phyloP scores from a whole-genome alignment of 305 asterid genomes.

The Striga hermonthica region DNA sequence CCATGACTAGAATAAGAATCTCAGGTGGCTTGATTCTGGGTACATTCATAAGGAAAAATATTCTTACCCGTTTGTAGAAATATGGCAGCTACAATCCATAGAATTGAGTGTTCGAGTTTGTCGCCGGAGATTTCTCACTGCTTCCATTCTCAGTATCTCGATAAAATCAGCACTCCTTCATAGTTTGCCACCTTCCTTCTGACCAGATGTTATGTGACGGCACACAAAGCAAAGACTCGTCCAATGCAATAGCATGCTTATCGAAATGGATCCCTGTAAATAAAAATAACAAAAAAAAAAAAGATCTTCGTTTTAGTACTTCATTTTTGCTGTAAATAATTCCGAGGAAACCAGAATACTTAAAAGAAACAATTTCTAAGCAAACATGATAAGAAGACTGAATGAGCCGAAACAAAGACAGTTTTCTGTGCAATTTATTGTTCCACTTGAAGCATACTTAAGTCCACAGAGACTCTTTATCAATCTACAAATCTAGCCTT shows the following conservation, averaged over 20 bases:
- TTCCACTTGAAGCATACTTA: too few species aligned
- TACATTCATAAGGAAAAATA: too few species aligned
- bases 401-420: too few species aligned
- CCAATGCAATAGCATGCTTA: conserved; percentile 94
- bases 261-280: conserved; percentile 88
- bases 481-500: too few species aligned
- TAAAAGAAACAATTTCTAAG: too few species aligned
- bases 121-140: conserved; percentile 88
- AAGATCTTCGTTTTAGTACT: conserved; percentile 22
- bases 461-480: too few species aligned
- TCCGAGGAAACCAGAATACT: neutral
- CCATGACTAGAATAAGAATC: neutral
- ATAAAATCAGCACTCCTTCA: conserved; percentile 89
- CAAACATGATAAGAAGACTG: conserved; percentile 36
- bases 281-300: conserved; percentile 15
- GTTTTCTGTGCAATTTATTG: too few species aligned
- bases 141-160: conserved; percentile 69
- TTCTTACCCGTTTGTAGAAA: too few species aligned
- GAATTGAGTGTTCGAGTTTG: conserved; percentile 74
- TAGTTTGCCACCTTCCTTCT: conserved; percentile 90
- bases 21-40: neutral
- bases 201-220: conserved; percentile 95
- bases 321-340: neutral
- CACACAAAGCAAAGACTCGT: conserved; percentile 98
- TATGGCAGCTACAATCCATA: too few species aligned